phyloP scores from a whole-genome alignment of 208 protist species.

The Trypanosoma caninum region DNA sequence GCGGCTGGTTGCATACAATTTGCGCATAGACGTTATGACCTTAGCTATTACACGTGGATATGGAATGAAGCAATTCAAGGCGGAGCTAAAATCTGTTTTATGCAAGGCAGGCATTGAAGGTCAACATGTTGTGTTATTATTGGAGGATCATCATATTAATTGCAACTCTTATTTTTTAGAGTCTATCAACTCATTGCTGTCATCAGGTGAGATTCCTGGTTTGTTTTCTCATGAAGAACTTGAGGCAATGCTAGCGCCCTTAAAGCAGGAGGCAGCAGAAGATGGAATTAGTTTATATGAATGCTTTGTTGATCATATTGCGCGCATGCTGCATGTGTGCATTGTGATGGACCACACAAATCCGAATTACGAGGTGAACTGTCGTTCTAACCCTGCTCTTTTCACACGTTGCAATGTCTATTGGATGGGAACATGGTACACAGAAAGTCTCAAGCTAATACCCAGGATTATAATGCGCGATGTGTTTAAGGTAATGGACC shows the following conservation, averaged over 20 bases:
- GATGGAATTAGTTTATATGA: slow-evolving; percentile 86
- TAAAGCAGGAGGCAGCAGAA: slow-evolving; percentile 87
- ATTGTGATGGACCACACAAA: slow-evolving; percentile 95
- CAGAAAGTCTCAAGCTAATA: slow-evolving; percentile 85
- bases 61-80: slow-evolving; percentile 90
- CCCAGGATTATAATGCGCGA: slow-evolving; percentile 84
- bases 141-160: slow-evolving; percentile 95
- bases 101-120: slow-evolving; percentile 89
- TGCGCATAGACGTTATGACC: slow-evolving; percentile 86
- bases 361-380: slow-evolving; percentile 87
- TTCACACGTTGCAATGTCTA: slow-evolving; percentile 95
- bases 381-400: slow-evolving; percentile 95
- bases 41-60: slow-evolving; percentile 92
- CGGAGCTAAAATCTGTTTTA: slow-evolving; percentile 94
- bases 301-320: slow-evolving; percentile 92
- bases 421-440: slow-evolving; percentile 95
- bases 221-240: slow-evolving; percentile 96
- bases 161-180: slow-evolving; percentile 89
- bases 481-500: slow-evolving; percentile 76
- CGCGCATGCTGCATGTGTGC: slow-evolving; percentile 92
- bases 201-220: slow-evolving; percentile 95
- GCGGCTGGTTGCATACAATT: slow-evolving; percentile 89
- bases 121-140: slow-evolving; percentile 83
- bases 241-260: slow-evolving; percentile 90
- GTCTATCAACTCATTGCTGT: slow-evolving; percentile 95